A percentile compares a stretch with the other conserved stretches of the same genome.
These are phyloP conservation scores for Exophiala aquamarina DNA, from an alignment of 2,329 filamentous ascomycete species.

Conservation along the genomic window DNA sequence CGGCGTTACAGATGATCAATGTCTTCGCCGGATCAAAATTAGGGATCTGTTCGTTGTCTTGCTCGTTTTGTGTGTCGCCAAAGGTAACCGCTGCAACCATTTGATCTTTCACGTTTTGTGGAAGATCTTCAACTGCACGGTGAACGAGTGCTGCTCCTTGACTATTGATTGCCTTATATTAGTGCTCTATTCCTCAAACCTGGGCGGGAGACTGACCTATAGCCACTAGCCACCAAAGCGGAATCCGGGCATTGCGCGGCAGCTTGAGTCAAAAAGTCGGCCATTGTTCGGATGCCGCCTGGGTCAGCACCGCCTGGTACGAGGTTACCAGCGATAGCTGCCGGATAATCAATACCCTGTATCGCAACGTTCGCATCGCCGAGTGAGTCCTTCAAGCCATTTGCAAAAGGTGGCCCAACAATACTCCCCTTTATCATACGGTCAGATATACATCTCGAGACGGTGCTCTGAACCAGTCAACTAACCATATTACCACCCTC, in stretches of 20 bases:
- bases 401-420: conserved; percentile 34
- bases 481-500: conserved; percentile 51
- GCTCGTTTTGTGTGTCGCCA: conserved; percentile 46
- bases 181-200: not conserved
- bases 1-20: conserved; percentile 50
- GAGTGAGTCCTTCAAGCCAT: conserved; percentile 25
- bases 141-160: conserved; percentile 37
- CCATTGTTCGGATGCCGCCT: conserved; percentile 5
- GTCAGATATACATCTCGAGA: not conserved
- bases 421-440: conserved; percentile 30
- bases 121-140: conserved; percentile 33
- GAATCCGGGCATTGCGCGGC: conserved; percentile 6
- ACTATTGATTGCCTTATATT: conserved; percentile 22
- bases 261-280: conserved; percentile 1
- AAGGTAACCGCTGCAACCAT: conserved; percentile 45
- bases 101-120: conserved; percentile 27
- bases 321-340: conserved; percentile 3
- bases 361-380: conserved; percentile 4
- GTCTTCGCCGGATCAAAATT: conserved; percentile 44
- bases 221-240: not conserved
- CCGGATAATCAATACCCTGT: conserved; percentile 10
- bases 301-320: conserved; percentile 8
- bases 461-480: not conserved
- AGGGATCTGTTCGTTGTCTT: conserved; percentile 41
- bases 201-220: not conserved